These are phyloP conservation scores for Dothidotthia symphoricarpi DNA, from an alignment of 2,329 filamentous ascomycete genomes.

Conservation along the genomic window DNA sequence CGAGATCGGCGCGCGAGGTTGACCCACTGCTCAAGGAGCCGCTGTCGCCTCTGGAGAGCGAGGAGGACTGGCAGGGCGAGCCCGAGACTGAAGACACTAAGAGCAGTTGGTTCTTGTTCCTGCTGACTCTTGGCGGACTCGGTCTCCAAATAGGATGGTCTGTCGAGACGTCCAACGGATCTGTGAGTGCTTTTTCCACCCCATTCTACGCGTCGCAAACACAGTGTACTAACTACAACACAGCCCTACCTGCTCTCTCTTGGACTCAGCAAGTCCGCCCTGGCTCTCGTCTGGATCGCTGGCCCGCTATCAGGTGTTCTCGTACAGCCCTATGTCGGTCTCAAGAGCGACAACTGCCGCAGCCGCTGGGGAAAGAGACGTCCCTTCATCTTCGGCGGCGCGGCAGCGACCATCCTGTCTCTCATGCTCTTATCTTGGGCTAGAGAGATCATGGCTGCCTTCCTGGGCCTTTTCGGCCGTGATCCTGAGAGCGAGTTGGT, in stretches of 20 bases:
- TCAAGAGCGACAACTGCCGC: constrained; percentile 53
- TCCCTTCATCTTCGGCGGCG: constrained; percentile 54
- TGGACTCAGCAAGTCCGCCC: constrained; percentile 53
- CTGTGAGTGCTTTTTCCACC: constrained; percentile 48
- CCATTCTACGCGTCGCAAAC: neutral
- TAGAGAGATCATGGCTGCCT: constrained; percentile 58
- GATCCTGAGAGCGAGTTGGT: constrained; percentile 64
- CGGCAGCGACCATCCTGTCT: constrained; percentile 50
- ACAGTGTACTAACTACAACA: neutral
- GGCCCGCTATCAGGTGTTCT: constrained; percentile 54
- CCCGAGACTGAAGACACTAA: constrained; percentile 64
- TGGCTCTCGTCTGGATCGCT: constrained; percentile 57
- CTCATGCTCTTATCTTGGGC: constrained; percentile 53
- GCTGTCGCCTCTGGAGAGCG: constrained; percentile 32
- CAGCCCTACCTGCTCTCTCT: constrained; percentile 55
- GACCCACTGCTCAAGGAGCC: constrained; percentile 36
- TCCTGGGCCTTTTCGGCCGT: constrained; percentile 69
- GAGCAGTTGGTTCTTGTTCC: constrained; percentile 79
- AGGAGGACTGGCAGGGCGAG: constrained; percentile 45
- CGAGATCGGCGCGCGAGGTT: constrained; percentile 31
- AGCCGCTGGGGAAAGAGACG: constrained; percentile 51
- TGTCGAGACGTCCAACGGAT: constrained; percentile 90
- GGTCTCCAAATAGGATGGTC: constrained; percentile 94
- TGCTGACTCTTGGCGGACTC: constrained; percentile 82
- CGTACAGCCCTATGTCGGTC: constrained; percentile 55